Base-by-base conservation (phyloP, 1,284 basidiomycete genomes). In the Clitocybe nebularis region DNA sequence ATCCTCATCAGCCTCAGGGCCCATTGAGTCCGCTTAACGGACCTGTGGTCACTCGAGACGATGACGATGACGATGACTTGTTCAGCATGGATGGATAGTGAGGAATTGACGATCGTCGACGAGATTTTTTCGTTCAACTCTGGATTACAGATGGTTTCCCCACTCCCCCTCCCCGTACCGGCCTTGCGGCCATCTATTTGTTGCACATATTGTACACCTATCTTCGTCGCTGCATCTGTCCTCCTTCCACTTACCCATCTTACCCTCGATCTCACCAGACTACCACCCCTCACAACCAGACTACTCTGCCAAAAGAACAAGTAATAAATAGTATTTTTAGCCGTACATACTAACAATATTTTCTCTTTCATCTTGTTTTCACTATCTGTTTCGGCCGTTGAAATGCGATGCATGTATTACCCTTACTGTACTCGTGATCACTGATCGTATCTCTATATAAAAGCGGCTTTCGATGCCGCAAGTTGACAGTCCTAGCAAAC, bases 1-100 rank as follows among this genome's bases (percentile, higher is more conserved):
- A 73, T 38, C 45, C 52, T 13, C 50, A 48, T 11, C 49, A 49
- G 22, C n/a, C n/a, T n/a, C 46, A 48, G 24, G 51, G 49, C n/a
- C 60, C 66, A 20, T 54, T 70, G 43, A 79, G 79, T 50, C 78
- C 80, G 39, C 59, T 81, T 45, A 78, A 77, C 52, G 66, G 75
- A 42, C 79, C 80, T 4, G 74, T 75, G 43, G 60, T 73, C 23
- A 77, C 71, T 16, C 70, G 67, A 21, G 77, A 77, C 49, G 77
- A 84, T 49, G 82, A 84, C 53, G 77, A 84, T 49, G 82, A 84
- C 53, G 79, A 80, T 50, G 77, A 78, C 37, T 60, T 86, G 54
- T 85, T 85, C 57, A 69, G 68, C 52, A 80, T 86, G 79, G 82
- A 85, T 50, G 70, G 71, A 39, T 59, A 49, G 44, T n/a, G n/a